These are phyloP conservation scores for Ocimum tenuiflorum DNA, from an alignment of 257 asterid species.

Conservation along the genomic window DNA sequence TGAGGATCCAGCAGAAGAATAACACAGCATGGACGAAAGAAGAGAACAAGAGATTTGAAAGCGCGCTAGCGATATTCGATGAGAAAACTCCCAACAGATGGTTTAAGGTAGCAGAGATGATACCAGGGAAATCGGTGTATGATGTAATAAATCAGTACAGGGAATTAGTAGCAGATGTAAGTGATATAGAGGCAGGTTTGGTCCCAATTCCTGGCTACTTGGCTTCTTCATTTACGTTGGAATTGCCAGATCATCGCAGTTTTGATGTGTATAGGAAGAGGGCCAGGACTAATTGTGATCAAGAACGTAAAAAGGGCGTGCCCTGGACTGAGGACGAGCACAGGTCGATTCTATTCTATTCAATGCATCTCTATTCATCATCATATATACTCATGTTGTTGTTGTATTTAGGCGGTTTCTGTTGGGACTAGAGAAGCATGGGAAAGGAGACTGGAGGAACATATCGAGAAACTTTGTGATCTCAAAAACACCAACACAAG, in stretches of 20 bases:
- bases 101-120: conserved; percentile 56
- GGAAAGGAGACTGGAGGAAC: conserved; percentile 84
- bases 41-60: conserved; percentile 74
- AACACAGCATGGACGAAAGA: conserved; percentile 61
- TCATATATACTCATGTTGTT: no score
- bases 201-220: conserved; percentile 55
- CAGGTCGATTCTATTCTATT: conserved; percentile 30
- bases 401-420: conserved; percentile 46
- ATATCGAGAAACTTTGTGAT: conserved; percentile 65
- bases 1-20: conserved; percentile 25
- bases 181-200: conserved; percentile 73
- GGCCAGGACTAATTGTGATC: conserved; percentile 37
- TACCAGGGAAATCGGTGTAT: conserved; percentile 61
- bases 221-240: conserved; percentile 54
- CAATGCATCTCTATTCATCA: no score
- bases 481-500: conserved; percentile 79
- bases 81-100: conserved; percentile 78
- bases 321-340: conserved; percentile 97
- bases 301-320: conserved; percentile 69
- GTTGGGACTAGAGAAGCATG: conserved; percentile 60
- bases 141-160: conserved; percentile 73
- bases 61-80: conserved; percentile 68
- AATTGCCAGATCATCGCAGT: conserved; percentile 32
- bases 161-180: conserved; percentile 64
- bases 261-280: conserved; percentile 53